A percentile compares a stretch with the other conserved stretches of the same genome.
These are phyloP conservation scores for Pythium insidiosum DNA, from an alignment of 352 stramenopile genomes.

Conservation along the genomic window DNA sequence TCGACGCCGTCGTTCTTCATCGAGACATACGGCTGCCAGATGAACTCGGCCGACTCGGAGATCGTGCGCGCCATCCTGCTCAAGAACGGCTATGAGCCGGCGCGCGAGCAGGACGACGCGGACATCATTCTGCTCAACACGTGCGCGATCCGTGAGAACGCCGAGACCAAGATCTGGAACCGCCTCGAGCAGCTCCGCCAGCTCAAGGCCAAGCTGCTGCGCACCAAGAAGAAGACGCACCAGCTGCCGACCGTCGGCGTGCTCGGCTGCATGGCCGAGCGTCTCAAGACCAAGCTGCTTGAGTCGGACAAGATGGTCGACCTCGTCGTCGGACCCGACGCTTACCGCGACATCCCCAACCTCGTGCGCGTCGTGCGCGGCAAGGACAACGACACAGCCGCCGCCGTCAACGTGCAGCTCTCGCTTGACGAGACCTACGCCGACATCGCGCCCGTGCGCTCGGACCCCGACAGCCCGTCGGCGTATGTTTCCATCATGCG, in stretches of 20 bases:
- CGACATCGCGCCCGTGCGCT: conserved; percentile 94
- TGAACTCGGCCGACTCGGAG: conserved; percentile 99
- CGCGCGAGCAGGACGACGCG: conserved; percentile 57
- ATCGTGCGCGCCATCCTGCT: conserved; percentile 95
- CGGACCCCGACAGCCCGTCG: conserved; percentile 72
- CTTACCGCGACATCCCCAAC: conserved; percentile 96
- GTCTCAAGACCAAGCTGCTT: conserved; percentile 95
- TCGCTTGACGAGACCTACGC: conserved; percentile 98
- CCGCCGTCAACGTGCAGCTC: conserved; percentile 93
- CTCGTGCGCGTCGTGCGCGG: conserved; percentile 86
- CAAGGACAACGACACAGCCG: too few relatives aligned
- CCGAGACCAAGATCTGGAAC: conserved; percentile 93
- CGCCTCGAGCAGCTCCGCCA: conserved; percentile 72
- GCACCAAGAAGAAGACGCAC: conserved; percentile 47
- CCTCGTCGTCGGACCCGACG: conserved; percentile 97
- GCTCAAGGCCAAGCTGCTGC: conserved; percentile 58
- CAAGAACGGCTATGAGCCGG: conserved; percentile 52
- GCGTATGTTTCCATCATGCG: conserved; percentile 99
- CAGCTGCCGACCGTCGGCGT: conserved; percentile 88
- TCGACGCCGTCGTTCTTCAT: conserved; percentile 62
- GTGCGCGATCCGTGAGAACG: conserved; percentile 99
- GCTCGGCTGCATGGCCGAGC: conserved; percentile 99
- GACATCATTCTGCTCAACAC: conserved; percentile 98
- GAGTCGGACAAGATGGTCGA: conserved; percentile 94
- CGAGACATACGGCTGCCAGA: conserved; percentile 98